Percentiles rank a stretch among this genome's conserved stretches.
Evolutionary conservation across 768 basidiomycete genomes (phyloP).

Genomic region (Pisolithus albus): DNA sequence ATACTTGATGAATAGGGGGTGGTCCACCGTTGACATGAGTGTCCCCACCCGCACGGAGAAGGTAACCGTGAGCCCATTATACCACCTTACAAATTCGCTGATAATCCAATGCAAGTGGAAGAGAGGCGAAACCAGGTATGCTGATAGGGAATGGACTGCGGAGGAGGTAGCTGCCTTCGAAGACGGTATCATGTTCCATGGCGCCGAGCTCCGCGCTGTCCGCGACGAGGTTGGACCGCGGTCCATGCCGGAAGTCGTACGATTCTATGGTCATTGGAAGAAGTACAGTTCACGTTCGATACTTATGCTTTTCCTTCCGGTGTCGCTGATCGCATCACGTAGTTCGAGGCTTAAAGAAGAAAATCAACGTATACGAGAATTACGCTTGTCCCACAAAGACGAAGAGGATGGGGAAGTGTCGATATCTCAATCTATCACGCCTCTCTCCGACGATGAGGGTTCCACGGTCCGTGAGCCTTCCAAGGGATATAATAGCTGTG

Average conservation of each 20-base stretch:
- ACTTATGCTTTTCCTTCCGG: not conserved
- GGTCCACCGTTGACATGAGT: conserved; percentile 61
- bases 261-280: conserved; percentile 85
- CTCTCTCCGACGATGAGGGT: conserved; percentile 60
- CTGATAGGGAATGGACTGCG: conserved; percentile 63
- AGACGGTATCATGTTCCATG: conserved; percentile 62
- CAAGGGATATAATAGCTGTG: conserved; percentile 57
- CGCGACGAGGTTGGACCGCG: conserved; percentile 67
- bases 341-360: conserved; percentile 68
- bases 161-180: conserved; percentile 73
- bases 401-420: conserved; percentile 11
- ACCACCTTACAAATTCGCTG: not conserved
- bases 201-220: conserved; percentile 74
- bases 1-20: conserved; percentile 46
- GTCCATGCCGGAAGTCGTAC: conserved; percentile 69
- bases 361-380: conserved; percentile 43
- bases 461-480: conserved; percentile 58
- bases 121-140: conserved; percentile 54
- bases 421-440: conserved; percentile 29
- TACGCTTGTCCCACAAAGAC: conserved; percentile 26
- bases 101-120: conserved; percentile 53
- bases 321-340: conserved; percentile 7
- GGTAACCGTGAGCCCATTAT: conserved; percentile 36
- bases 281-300: conserved; percentile 38
- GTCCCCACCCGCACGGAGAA: conserved; percentile 52